Conservation (phyloP, 306 rosid genomes). For the Vachellia collinsii region DNA sequence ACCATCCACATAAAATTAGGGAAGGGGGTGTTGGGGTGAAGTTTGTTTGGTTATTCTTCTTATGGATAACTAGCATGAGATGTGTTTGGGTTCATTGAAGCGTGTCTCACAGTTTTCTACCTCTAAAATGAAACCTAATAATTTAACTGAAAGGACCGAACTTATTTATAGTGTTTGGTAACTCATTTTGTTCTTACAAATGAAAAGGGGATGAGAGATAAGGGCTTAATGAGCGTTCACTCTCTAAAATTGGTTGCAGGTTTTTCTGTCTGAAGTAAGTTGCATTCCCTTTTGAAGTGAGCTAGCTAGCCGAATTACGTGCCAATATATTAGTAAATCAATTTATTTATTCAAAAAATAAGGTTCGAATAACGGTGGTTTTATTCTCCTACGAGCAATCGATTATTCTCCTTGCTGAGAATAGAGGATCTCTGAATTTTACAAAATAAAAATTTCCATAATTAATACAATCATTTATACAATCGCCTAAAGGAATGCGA, state of each 20-base stretch:
- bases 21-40: not conserved
- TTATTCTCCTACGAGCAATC: not conserved
- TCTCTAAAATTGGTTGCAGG: not conserved
- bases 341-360: too few relatives aligned
- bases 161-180: not conserved
- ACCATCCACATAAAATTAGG: not conserved
- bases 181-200: not conserved
- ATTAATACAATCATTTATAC: not conserved
- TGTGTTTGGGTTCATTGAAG: not conserved
- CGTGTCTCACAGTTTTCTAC: not conserved
- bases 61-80: not conserved
- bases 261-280: too few relatives aligned
- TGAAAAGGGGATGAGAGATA: not conserved
- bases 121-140: too few relatives aligned
- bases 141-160: too few relatives aligned
- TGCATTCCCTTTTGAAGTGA: too few relatives aligned
- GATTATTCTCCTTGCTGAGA: not conserved
- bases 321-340: not conserved
- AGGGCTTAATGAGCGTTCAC: not conserved
- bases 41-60: not conserved
- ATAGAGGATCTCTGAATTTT: not conserved
- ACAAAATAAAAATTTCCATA: not conserved
- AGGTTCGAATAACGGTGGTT: not conserved
- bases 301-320: not conserved
- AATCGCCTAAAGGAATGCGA: not conserved